These are phyloP conservation scores for Parastagonospora nodorum DNA, from an alignment of 2,329 filamentous ascomycete species.

Conservation along the genomic window DNA sequence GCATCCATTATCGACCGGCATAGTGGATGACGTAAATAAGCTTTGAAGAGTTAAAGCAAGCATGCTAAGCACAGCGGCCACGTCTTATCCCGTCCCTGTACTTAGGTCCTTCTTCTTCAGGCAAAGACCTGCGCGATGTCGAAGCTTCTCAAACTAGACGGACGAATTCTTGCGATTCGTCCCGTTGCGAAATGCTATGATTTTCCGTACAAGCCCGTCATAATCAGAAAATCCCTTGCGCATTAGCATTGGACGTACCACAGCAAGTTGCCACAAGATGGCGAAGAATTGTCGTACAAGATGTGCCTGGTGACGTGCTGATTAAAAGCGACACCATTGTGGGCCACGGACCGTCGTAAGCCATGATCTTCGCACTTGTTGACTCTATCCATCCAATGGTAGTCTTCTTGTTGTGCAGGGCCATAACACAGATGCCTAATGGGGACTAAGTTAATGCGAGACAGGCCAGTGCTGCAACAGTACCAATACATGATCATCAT, in stretches of 20 bases:
- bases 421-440: conserved; percentile 17
- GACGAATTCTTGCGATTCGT: no score
- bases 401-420: not conserved
- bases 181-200: no score
- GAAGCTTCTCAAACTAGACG: no score
- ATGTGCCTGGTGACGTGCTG: conserved; percentile 7
- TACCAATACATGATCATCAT: not conserved
- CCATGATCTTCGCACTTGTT: conserved; percentile 9
- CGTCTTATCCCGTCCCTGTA: conserved; percentile 14
- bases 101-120: conserved; percentile 20
- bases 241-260: no score
- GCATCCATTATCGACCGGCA: not conserved
- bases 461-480: not conserved
- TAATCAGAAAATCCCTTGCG: no score
- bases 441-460: conserved; percentile 13
- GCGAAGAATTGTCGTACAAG: not conserved
- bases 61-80: conserved; percentile 6
- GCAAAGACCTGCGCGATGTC: conserved; percentile 8
- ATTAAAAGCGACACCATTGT: not conserved
- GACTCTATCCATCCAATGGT: conserved; percentile 16
- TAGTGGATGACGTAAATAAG: conserved; percentile 27
- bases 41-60: conserved; percentile 16
- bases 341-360: conserved; percentile 7
- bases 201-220: no score
- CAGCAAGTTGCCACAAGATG: no score